Base-by-base conservation (phyloP, 805 yeast species). In the Wickerhamomyces queroliae region DNA sequence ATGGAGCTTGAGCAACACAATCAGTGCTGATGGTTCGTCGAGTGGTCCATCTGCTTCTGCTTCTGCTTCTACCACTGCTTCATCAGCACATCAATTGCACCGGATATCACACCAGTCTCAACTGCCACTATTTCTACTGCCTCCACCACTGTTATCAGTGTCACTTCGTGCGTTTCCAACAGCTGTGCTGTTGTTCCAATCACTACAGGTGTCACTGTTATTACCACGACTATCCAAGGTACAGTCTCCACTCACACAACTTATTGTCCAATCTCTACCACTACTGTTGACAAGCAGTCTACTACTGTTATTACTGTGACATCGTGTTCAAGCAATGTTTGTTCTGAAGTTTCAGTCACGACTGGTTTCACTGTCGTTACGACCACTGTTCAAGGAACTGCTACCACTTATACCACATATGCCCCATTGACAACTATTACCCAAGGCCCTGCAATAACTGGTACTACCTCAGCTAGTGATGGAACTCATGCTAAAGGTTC, bases 191-290 rank as follows among this genome's bases (percentile, higher is more conserved):
- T 15, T 12, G 27, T n/a, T 7, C n/a, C n/a, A n/a, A n/a, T n/a
- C n/a, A 17, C 41, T 6, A 13, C 33, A 8, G 33, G 4, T 18
- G 11, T 23, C 25, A 23, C 67, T 47, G 51, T 63, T 54, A 60
- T 61, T 37, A 61, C 64, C 34, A 56, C 53, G 35, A 58, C 64
- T 37, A 51, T 50, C 37, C 47, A 53, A 51, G 61, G 58, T 48
- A 54, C 28, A n/a, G 41, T 40, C 15, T 41, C 44, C 16, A 31
- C 38, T 22, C 37, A 40, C 28, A 44, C 46, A 16, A 46, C 48
- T 16, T 41, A 28, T 27, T 39, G 46, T 32, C 45, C 45, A 34
- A 22, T 40, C 17, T 23, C 40, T 18, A 24, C 37, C 25, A 30
- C 37, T 36, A 27, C 30, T 15, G 36, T 25, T n/a, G 15, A 16